Base-by-base conservation (phyloP, 75 land plant genomes). In the Selaginella moellendorffii region DNA sequence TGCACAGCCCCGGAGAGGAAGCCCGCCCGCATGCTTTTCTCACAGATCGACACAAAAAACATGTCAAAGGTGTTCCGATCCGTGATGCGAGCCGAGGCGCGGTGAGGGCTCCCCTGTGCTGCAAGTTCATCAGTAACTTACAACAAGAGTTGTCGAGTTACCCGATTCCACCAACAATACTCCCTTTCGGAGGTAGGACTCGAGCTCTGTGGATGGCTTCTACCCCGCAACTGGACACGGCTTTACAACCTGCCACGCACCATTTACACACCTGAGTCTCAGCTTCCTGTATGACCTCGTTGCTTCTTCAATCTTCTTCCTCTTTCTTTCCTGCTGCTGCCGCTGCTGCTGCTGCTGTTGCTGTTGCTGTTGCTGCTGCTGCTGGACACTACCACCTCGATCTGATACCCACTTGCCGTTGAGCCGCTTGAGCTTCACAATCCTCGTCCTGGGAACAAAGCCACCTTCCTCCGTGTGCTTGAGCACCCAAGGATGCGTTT, bases 381-480 rank as follows among this genome's bases (percentile, higher is more conserved):
- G n/a, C n/a, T n/a, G n/a, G n/a, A n/a, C n/a, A n/a, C 46, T 14
- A 36, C 46, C 10, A 36, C 14, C 14, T 36, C 46, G 5, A 36
- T 36, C 46, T 14, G 14, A 5, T 14, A 5, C 10, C 46, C 46
- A 36, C 46, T 36, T 36, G 10, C 46, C 46, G 14, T 36, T 36
- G 10, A 36, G 10, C 14, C 46, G 5, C 46, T 14, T 5, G 5
- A 36, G 5, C 46, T 36, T 36, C 46, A 36, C 46, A 36, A 36
- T 14, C 46, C 10, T 36, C 10, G 10, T 36, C 46, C 14, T 36
- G 10, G 14, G 10, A 36, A 14, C 10, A n/a, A n/a, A n/a, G n/a
- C n/a, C n/a, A n/a, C n/a, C n/a, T n/a, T n/a, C 51, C 24, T 56
- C 59, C 24, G 59, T 21, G 59, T 56, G 8, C 59, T 56, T 56